Percentiles rank a stretch among this genome's conserved stretches.
phyloP scores from a whole-genome alignment of 805 yeast genomes.

The Wickerhamomyces ciferrii region DNA sequence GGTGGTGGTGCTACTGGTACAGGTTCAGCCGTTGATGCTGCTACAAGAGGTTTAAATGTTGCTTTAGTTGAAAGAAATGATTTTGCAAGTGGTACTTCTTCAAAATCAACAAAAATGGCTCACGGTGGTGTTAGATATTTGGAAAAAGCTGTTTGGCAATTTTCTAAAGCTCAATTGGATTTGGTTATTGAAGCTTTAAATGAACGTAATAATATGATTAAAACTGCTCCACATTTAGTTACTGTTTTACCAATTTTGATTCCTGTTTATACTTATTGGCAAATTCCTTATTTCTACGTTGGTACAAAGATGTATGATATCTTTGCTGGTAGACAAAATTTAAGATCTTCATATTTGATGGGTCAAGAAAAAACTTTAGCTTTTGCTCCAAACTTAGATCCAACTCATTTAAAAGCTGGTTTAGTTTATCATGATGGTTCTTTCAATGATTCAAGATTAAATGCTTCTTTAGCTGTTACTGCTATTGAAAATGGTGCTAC shows the following conservation, averaged over 20 bases:
- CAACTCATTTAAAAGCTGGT: constrained; percentile 76
- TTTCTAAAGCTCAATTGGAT: constrained; percentile 85
- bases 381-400: constrained; percentile 83
- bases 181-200: constrained; percentile 84
- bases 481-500: constrained; percentile 89
- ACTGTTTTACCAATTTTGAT: constrained; percentile 86
- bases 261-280: constrained; percentile 97
- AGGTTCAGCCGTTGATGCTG: constrained; percentile 90
- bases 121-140: constrained; percentile 96
- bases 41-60: constrained; percentile 84
- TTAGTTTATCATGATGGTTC: constrained; percentile 94
- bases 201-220: constrained; percentile 80
- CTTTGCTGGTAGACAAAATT: constrained; percentile 85
- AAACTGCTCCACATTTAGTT: constrained; percentile 90
- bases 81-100: constrained; percentile 89
- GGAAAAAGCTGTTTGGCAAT: constrained; percentile 91
- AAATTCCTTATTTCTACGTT: constrained; percentile 85
- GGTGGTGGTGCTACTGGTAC: constrained; percentile 98
- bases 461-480: constrained; percentile 77
- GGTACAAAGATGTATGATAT: constrained; percentile 91
- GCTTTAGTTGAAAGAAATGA: constrained; percentile 83
- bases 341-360: constrained; percentile 71
- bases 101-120: constrained; percentile 92
- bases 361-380: constrained; percentile 61
- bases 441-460: constrained; percentile 90